Evolutionary conservation across 208 protist species (phyloP), one percentile per base, ranked within the genome.

Genomic region (Phytomonas sp.): DNA sequence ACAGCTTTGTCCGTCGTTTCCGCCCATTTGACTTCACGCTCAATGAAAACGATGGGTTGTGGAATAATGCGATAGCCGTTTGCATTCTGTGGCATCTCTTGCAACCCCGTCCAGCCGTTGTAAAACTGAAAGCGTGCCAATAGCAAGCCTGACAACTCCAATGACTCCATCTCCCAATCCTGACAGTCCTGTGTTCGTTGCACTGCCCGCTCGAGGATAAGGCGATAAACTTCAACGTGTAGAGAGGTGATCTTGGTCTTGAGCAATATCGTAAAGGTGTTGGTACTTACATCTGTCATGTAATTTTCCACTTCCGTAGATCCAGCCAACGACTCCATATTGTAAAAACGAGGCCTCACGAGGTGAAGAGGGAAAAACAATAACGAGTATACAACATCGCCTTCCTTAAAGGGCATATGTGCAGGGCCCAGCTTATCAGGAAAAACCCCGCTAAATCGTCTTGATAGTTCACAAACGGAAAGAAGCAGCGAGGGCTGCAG

Each of bases 301-400:
- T 71, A 79, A 64, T 82, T 77, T 60, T 87, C 81, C 30, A 91
- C 29, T 63, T 37, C 67, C 8, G 83, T 86, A 5, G 45, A 40
- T 30, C 77, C 84, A 7, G 71, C 30, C 7, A 82, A 31, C 0
- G 83, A 88, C 70, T 84, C 79, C 76, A 94, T 83, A 65, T 70
- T 81, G 73, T 90, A 68, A 56, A 94, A 70, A 26, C 66, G 77
- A 37, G 88, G 88, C 0, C 88, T 83, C 10, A 87, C 33, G 19
- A 90, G 69, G 71, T 94, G 88, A 23, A 94, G 76, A 23, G 88
- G 88, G 45, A 94, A 86, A 37, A 92, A 68, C 1, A 94, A 37
- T 60, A 94, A 75, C 6, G 78, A 70, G 19, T 78, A 71, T 12
- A 92, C 73, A 32, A 80, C 79, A 61, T 90, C 86, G 23, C 86